These are phyloP conservation scores for Albizia julibrissin DNA, from an alignment of 306 rosid species.

Conservation along the genomic window DNA sequence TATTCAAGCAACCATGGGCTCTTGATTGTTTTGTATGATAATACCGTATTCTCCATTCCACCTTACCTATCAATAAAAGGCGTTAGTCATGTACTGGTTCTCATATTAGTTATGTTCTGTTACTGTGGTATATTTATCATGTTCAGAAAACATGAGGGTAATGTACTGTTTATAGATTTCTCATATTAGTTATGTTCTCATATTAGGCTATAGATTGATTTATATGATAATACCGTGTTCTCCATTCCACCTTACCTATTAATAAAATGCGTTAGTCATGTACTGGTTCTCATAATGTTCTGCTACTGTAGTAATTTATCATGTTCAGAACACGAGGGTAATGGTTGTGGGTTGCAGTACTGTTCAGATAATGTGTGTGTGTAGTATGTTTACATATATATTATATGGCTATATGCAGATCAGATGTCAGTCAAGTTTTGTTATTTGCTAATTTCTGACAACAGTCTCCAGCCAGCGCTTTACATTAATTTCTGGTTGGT, in stretches of 20 bases:
- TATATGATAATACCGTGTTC: background rate
- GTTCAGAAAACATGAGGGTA: constrained; percentile 1
- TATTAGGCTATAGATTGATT: constrained; percentile 10
- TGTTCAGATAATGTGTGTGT: background rate
- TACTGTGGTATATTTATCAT: background rate
- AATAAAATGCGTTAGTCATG: background rate
- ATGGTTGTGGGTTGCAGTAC: constrained; percentile 7
- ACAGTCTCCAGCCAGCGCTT: background rate
- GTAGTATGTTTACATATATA: background rate
- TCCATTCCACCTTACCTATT: background rate
- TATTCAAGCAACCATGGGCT: background rate
- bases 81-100: background rate
- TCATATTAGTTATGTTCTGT: background rate
- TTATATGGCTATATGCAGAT: background rate
- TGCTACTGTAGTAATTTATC: background rate
- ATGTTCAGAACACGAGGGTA: constrained; percentile 15
- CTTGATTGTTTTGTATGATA: background rate
- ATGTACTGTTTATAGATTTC: background rate
- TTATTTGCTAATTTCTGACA: background rate
- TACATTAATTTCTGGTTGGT: background rate
- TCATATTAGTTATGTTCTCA: background rate
- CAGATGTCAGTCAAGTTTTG: constrained; percentile 1
- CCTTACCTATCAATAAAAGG: background rate
- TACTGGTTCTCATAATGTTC: background rate
- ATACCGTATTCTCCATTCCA: background rate